Conservation (phyloP, 441 rosid genomes). For the Mallotus japonicus region DNA sequence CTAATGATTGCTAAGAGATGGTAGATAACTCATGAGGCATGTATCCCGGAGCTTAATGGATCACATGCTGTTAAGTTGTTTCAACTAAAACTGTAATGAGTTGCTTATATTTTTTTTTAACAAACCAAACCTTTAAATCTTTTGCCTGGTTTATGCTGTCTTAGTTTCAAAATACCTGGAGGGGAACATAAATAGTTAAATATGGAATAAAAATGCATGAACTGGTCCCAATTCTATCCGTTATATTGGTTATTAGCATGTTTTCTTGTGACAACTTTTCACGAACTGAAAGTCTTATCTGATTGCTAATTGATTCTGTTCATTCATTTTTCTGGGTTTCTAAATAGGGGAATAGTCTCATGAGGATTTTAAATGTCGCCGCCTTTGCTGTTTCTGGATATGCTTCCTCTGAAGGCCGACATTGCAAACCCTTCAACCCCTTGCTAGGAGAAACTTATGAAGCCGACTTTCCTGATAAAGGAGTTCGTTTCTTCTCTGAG, state of each 20-base stretch:
- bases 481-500: conserved; percentile 92
- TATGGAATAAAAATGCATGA: not conserved
- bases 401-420: conserved; percentile 92
- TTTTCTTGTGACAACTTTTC: not conserved
- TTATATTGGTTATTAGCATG: not conserved
- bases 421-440: conserved; percentile 98
- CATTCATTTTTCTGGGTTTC: conserved; percentile 7
- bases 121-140: not conserved
- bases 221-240: not conserved
- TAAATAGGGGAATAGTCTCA: conserved; percentile 69
- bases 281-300: not conserved
- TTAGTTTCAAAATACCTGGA: not conserved
- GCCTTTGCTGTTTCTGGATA: conserved; percentile 98
- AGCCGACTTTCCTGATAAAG: conserved; percentile 92
- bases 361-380: conserved; percentile 78
- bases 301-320: conserved; percentile 4
- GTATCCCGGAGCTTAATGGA: not conserved
- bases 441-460: conserved; percentile 97
- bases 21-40: not conserved
- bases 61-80: not conserved
- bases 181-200: not conserved
- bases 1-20: not conserved
- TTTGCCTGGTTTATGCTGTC: not conserved
- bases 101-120: not conserved
- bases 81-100: not conserved